Percentiles rank a stretch among this genome's conserved stretches.
Evolutionary conservation across 805 yeast species (phyloP).

Genomic region (Kuraishia borneana): DNA sequence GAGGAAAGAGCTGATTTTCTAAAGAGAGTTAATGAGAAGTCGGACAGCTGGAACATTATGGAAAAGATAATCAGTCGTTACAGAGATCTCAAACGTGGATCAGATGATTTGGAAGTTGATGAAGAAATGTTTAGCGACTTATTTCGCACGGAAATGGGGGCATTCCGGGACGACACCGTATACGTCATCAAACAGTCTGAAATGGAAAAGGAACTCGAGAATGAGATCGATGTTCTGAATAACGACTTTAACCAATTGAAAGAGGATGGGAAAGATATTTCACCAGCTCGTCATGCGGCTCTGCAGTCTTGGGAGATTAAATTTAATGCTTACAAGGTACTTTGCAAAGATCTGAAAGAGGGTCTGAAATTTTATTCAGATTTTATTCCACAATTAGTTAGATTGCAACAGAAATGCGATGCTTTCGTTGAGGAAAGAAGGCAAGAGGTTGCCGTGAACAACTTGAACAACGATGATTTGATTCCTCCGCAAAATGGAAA

Average conservation of each 20-base stretch:
- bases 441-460: conserved; percentile 1
- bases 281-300: conserved; percentile 30
- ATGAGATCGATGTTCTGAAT: not conserved
- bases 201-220: conserved; percentile 26
- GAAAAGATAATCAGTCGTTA: conserved; percentile 42
- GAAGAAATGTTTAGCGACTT: conserved; percentile 20
- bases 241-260: not conserved
- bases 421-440: not conserved
- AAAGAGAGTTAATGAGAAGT: conserved; percentile 29
- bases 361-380: conserved; percentile 66
- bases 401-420: conserved; percentile 20
- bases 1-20: conserved; percentile 26
- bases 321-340: conserved; percentile 39
- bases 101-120: conserved; percentile 10
- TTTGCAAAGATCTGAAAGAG: conserved; percentile 48
- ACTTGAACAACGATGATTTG: conserved; percentile 16
- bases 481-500: too few species aligned
- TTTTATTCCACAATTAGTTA: conserved; percentile 37
- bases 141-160: conserved; percentile 32
- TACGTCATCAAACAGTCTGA: conserved; percentile 27
- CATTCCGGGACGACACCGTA: conserved; percentile 34
- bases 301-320: conserved; percentile 41
- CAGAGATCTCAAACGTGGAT: conserved; percentile 16
- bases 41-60: conserved; percentile 34
- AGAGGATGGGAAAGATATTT: conserved; percentile 14